A percentile compares a stretch with the other conserved stretches of the same genome.
phyloP scores from a whole-genome alignment of 2,329 filamentous ascomycete species.

The Exserohilum rostratum region DNA sequence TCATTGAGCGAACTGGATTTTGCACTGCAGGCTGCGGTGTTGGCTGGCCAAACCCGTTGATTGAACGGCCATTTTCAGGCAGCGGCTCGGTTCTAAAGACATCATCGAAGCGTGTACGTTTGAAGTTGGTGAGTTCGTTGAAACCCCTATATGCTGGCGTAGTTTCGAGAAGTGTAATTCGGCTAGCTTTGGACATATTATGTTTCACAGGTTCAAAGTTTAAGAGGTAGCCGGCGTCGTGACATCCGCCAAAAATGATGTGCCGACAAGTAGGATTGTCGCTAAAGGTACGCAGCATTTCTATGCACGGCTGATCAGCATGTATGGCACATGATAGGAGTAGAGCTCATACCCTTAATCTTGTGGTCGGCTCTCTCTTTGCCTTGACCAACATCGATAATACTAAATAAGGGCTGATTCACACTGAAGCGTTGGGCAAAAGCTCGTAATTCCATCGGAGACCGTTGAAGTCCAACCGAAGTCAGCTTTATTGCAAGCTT shows the following conservation, averaged over 20 bases:
- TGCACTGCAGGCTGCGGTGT: slow-evolving; percentile 17
- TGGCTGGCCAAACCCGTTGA: slow-evolving; percentile 6
- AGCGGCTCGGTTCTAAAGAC: slow-evolving; percentile 52
- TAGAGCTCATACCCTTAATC: slow-evolving; percentile 46
- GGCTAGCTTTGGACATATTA: slow-evolving; percentile 44
- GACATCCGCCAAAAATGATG: slow-evolving; percentile 56
- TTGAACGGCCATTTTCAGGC: slow-evolving; percentile 35
- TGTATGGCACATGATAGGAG: not conserved
- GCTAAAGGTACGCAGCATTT: slow-evolving; percentile 55
- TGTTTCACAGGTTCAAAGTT: slow-evolving; percentile 55
- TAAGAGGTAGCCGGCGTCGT: slow-evolving; percentile 55
- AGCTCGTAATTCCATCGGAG: slow-evolving; percentile 47
- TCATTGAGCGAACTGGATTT: slow-evolving; percentile 18
- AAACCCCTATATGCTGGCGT: slow-evolving; percentile 52
- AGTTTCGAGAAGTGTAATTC: slow-evolving; percentile 55
- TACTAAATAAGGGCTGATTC: slow-evolving; percentile 54
- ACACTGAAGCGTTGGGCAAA: slow-evolving; percentile 54
- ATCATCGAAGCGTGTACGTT: slow-evolving; percentile 45
- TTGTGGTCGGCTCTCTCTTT: slow-evolving; percentile 57
- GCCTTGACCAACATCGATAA: slow-evolving; percentile 55
- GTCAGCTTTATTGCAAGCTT: slow-evolving; percentile 53
- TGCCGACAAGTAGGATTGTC: slow-evolving; percentile 55
- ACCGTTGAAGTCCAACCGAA: slow-evolving; percentile 49
- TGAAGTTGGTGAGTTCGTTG: slow-evolving; percentile 48
- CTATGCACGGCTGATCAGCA: slow-evolving; percentile 27